Conservation (phyloP, 2,329 filamentous ascomycete genomes). For the Xylaria sp. region DNA sequence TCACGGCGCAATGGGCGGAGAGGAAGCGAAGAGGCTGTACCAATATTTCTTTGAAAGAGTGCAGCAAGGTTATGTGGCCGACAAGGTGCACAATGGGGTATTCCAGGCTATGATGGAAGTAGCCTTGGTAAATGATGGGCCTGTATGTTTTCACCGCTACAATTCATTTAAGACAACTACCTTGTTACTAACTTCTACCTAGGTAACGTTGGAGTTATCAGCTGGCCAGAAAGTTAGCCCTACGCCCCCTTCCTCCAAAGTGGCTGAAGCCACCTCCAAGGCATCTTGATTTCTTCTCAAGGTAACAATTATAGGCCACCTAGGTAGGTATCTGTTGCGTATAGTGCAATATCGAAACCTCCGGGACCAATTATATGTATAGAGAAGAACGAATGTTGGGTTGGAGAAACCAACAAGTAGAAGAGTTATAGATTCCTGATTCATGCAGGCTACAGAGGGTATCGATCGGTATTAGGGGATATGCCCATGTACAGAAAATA, state of each 20-base stretch:
- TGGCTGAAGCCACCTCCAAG: conserved; percentile 2
- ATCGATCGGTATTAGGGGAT: conserved; percentile 19
- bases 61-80: conserved; percentile 68
- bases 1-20: conserved; percentile 79
- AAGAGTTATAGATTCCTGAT: not conserved
- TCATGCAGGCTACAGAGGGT: not conserved
- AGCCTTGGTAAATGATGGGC: conserved; percentile 83
- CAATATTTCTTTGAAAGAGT: conserved; percentile 81
- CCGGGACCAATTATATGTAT: too few species aligned
- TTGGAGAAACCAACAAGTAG: too few species aligned
- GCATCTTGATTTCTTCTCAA: not conserved
- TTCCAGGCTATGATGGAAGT: conserved; percentile 99
- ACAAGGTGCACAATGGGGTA: conserved; percentile 88
- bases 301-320: not conserved
- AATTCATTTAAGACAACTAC: not conserved
- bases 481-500: not conserved
- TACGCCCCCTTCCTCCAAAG: conserved; percentile 12
- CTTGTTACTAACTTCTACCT: conserved; percentile 15
- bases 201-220: conserved; percentile 46
- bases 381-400: too few species aligned
- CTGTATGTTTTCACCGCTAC: conserved; percentile 48
- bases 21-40: conserved; percentile 81
- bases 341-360: too few species aligned
- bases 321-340: too few species aligned
- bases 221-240: conserved; percentile 27